phyloP scores from a whole-genome alignment of 179 eudicot genomes.

The Spinacia oleracea region DNA sequence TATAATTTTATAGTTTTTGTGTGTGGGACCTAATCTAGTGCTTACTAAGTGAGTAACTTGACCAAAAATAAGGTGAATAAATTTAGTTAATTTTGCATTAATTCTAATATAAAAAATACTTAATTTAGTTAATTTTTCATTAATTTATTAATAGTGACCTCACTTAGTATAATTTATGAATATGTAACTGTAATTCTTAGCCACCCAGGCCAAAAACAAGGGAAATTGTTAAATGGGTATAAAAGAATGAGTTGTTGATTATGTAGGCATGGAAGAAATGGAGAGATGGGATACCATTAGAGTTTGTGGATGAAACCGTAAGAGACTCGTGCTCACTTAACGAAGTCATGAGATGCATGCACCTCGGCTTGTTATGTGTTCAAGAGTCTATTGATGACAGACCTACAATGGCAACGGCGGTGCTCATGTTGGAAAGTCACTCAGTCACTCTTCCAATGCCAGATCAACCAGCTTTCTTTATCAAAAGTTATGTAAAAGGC shows the following conservation, averaged over 20 bases:
- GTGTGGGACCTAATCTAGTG: no score
- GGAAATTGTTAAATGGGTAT: no score
- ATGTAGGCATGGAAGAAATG: slow-evolving; percentile 31
- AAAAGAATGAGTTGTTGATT: not conserved
- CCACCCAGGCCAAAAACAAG: no score
- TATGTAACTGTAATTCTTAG: no score
- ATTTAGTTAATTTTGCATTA: no score
- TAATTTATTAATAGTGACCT: no score
- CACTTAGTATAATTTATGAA: no score
- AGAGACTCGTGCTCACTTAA: slow-evolving; percentile 23
- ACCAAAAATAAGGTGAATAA: no score
- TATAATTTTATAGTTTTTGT: no score
- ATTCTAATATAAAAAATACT: no score
- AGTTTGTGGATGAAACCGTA: slow-evolving; percentile 22
- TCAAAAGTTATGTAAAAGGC: not conserved
- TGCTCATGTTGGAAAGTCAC: slow-evolving; percentile 31
- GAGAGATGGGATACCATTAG: slow-evolving; percentile 20
- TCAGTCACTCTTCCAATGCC: slow-evolving; percentile 34
- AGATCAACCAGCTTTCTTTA: slow-evolving; percentile 29
- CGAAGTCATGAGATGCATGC: slow-evolving; percentile 24
- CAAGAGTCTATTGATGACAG: slow-evolving; percentile 24
- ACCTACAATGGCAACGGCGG: slow-evolving; percentile 29
- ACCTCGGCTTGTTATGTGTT: slow-evolving; percentile 28
- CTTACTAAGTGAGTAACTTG: no score
- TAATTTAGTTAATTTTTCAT: no score